Base-by-base conservation (phyloP, 306 rosid species). In the Purshia tridentata region DNA sequence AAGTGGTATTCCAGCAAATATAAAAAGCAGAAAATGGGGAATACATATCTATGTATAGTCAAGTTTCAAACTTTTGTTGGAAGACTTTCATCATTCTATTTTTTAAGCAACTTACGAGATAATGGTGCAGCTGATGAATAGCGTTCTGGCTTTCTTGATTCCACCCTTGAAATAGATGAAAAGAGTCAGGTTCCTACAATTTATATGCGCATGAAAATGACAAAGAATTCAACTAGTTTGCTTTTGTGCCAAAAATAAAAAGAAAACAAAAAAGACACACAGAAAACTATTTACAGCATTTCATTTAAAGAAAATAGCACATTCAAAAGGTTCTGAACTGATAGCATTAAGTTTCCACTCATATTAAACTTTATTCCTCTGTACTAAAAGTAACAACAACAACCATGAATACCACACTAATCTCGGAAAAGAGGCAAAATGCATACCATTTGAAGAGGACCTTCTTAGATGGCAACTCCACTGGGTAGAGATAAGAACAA, bases 101-200 rank as follows among this genome's bases (percentile, higher is more conserved):
- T 54, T 69, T 49, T 57, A 81, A 75, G 63, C 53, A 76, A 79
- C 97, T 85, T 89, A 94, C 97, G 97, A 79, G 99, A 94, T 77
- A 94, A 87, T 18, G 97, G 99, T 9, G 99, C 99, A 54, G 99
- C 98, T 5, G 99, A 94, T 54, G 99, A 94, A 77, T 91, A 94
- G 22, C 97, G 91, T 51, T 94, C 99, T 8, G 99, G 96, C 87
- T 90, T 94, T 82, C 97, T 90, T 9, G 97, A 94, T 79, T 88
- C 97, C 78, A 87, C 97, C 99, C 99, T 94, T 84, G 78, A 88
- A 86, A 79, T 47, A 84, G 59, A 81, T 53, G 63, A 20, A 67
- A 82, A 84, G 66, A 58, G 84, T 86, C 84, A 86, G 86, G 65
- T 74, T 75, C 71, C 69, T 61, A 47, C 48, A 73, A 79, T 41